Evolutionary conservation across 148 eudicot genomes (phyloP), one percentile per base, ranked within the genome.

Genomic region (Rhododendron vialii): DNA sequence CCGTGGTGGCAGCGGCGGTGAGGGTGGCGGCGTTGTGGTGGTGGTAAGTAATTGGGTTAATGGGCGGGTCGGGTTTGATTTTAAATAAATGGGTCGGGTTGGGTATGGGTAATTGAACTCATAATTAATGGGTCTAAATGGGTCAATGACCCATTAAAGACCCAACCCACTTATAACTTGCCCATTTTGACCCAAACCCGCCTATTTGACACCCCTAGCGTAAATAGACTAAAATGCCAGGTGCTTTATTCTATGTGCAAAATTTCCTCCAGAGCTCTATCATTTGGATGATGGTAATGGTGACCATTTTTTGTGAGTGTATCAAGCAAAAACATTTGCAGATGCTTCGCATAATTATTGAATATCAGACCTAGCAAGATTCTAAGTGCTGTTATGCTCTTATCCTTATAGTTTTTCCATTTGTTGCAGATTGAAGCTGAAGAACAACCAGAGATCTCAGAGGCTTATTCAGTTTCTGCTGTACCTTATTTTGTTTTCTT

Each of bases 361-460:
- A 69, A 13, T 24, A 50, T 14, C 22, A 35, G 15, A 74, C 43
- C 78, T 17, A 15, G 22, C 78, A 0, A 17, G 48, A 36, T 75
- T 75, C 12, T 36, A 75, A 75, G 79, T 18, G 45, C 47, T 38
- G 79, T 38, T 17, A 36, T 20, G 26, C 1, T 75, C 48, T 75
- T 84, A 63, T 50, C 69, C 80, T 59, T 63, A 55, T 35, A 1
- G 59, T 85, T 69, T 57, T 36, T 76, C 15, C 47, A 4, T 78
- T 15, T 80, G 2, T 85, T 88, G 87, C 85, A 98, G 99, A 98
- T 94, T 86, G 99, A 97, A 90, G 99, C 99, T 84, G 99, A 95
- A 90, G 98, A 95, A 89, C 98, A 93, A 85, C 98, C 98, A 48
- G 99, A 98, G 86, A 94, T 98, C 82, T 98, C 99, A 82, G 99